Evolutionary conservation across 257 asterid species (phyloP), one percentile per base, ranked within the genome.

Genomic region (Jacaranda mimosifolia): DNA sequence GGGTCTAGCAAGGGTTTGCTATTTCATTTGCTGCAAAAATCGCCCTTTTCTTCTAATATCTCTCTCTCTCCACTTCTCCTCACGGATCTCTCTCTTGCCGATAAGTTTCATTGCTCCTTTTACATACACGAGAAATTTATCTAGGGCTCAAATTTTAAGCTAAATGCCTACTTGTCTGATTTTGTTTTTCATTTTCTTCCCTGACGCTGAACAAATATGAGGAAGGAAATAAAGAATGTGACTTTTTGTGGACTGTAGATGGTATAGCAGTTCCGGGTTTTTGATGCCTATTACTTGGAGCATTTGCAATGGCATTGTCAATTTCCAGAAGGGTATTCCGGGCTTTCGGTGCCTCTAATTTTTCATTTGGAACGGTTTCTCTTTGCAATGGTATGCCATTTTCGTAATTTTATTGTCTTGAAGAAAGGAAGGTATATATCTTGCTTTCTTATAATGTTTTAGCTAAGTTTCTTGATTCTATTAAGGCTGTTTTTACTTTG

Each of bases 321-420:
- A 60, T 83, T 57, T 79, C 83, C 38, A 75, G 81, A 35, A 70
- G 83, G 49, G 59, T 58, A 15, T 21, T 75, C 39, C 79, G 82
- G 58, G 75, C 76, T 46, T 4, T 75, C 17, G 76, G 79, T 49
- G 75, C 81, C 40, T 70, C 15, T 60, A 71, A 42, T 48, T 19
- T 58, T 57, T 73, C 83, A 14, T 46, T 51, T 21, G 43, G 32
- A 46, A 63, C 67, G 32, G 17, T 60, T 53, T 56, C 69, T 19
- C 52, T 39, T 19, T 70, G 35, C 12, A 74, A 69, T 38, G 83
- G 86, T 82, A 68, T 5, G 83, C 17, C 52, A 21, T 71, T 42
- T 55, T 60, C 3, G 15, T 59, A 36, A 40, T 53, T 63, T 39
- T 46, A 3, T 39, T 49, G 14, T 32, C 13, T 38, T 10, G 56